A percentile compares a stretch with the other conserved stretches of the same genome.
These are phyloP conservation scores for Coniophora puteana DNA, from an alignment of 1,284 basidiomycete genomes.

Conservation along the genomic window DNA sequence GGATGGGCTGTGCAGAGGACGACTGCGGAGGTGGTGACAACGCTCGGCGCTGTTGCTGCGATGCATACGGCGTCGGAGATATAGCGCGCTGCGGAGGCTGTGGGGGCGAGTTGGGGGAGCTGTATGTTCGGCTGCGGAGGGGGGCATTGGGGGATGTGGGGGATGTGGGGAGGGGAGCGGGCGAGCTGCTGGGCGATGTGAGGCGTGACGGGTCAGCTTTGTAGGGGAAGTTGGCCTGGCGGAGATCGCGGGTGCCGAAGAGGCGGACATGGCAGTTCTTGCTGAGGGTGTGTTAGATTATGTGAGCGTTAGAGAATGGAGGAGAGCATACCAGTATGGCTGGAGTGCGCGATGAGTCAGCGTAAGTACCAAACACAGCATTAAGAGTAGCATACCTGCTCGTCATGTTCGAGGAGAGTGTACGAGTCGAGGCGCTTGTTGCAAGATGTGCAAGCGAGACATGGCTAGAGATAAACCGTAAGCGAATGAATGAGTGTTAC, in stretches of 20 bases:
- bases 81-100: no score
- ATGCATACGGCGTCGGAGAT: no score
- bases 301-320: neutral
- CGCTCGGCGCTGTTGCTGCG: no score
- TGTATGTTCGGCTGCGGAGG: constrained; percentile 17
- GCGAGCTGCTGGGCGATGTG: constrained; percentile 19
- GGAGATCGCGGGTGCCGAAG: constrained; percentile 70
- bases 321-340: constrained; percentile 27
- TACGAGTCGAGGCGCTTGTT: constrained; percentile 72
- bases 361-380: constrained; percentile 3
- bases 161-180: constrained; percentile 17
- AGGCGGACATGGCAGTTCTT: constrained; percentile 71
- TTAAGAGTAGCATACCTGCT: constrained; percentile 47
- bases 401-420: constrained; percentile 71
- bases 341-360: constrained; percentile 11
- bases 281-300: constrained; percentile 32
- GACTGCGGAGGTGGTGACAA: no score
- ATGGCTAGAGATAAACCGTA: constrained; percentile 42
- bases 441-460: constrained; percentile 67
- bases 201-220: constrained; percentile 32
- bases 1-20: no score
- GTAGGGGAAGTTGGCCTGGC: constrained; percentile 68
- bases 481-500: constrained; percentile 6
- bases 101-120: no score
- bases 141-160: constrained; percentile 15